Conservation (phyloP, 345 rosid species). For the Kandelia obovata region DNA sequence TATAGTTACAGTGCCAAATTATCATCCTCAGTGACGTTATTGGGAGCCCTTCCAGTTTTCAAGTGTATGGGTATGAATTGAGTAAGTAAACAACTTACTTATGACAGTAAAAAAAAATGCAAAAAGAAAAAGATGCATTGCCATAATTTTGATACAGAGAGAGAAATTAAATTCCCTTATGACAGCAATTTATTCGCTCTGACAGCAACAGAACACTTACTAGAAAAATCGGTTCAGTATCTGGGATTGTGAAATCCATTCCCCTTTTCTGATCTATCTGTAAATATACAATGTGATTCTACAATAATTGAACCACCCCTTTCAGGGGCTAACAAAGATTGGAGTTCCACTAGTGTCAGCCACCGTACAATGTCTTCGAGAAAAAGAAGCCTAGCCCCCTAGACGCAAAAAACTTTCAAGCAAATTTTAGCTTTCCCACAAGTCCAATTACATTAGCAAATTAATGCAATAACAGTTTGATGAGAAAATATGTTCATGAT, state of each 20-base stretch:
- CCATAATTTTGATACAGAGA: too few relatives aligned
- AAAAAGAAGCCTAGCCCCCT: not conserved
- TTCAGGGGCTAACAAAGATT: not conserved
- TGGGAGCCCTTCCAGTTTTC: not conserved
- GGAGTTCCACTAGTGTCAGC: not conserved
- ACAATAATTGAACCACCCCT: not conserved
- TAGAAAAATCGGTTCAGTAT: too few relatives aligned
- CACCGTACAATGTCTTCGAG: not conserved
- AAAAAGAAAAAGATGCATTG: too few relatives aligned
- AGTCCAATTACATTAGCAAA: not conserved
- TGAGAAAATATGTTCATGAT: too few relatives aligned
- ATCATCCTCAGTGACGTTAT: not conserved
- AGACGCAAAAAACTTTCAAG: not conserved
- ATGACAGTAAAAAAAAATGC: too few relatives aligned
- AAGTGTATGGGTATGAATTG: not conserved
- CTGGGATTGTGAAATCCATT: not conserved
- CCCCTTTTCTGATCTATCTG: not conserved
- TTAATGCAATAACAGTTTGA: not conserved
- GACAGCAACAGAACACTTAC: too few relatives aligned
- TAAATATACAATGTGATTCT: not conserved
- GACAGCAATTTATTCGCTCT: too few relatives aligned
- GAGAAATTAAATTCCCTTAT: too few relatives aligned
- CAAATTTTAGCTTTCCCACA: not conserved
- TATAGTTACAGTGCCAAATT: not conserved
- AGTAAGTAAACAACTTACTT: too few relatives aligned